Evolutionary conservation across 1,284 basidiomycete species (phyloP), one percentile per base, ranked within the genome.

Genomic region (Volvariella surrecta): DNA sequence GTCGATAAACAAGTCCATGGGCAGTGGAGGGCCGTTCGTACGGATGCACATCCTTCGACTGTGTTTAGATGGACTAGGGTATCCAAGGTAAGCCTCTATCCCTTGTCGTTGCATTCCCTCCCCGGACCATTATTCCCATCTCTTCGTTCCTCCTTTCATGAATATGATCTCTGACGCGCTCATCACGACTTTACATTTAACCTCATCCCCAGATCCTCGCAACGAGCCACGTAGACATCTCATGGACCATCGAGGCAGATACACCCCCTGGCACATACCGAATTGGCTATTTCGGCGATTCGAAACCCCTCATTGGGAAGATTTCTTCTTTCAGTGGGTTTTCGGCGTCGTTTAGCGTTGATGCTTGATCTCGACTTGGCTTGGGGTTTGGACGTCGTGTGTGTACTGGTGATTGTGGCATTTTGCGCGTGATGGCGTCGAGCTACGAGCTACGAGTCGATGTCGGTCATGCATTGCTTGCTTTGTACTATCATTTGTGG

Each of bases 11-110:
- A 70, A 18, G 59, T 68, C 4, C 57, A 65, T 20, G 72, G 68
- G 8, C 55, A 63, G 39, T 89, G 84, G 84, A 61, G 49, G 43
- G 56, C 70, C 0, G 74, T 82, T 39, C 67, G 79, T 37, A 81
- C 83, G 2, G 88, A 91, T 59, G 87, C 85, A 10, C 87, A 89
- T 58, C 83, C 84, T 21, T 88, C 84, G 6, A 89, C 88, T 1
- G 72, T 68, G 16, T 87, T 76, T 57, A 66, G 71, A 45, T 90
- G 88, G 88, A 60, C 55, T 19, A 67, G 81, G 57, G 75, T 68
- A 3, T 79, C 60, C 59, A 66, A 64, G 1, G 73, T 82, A 50
- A 46, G 73, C 32, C 24, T 24, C 16, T 45, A 19, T 38, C 15
- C n/a, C 3, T 11, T 11, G 0, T 6, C 3, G n/a, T 38, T 13